phyloP scores from a whole-genome alignment of 306 rosid species.

The Castanospermum australe region DNA sequence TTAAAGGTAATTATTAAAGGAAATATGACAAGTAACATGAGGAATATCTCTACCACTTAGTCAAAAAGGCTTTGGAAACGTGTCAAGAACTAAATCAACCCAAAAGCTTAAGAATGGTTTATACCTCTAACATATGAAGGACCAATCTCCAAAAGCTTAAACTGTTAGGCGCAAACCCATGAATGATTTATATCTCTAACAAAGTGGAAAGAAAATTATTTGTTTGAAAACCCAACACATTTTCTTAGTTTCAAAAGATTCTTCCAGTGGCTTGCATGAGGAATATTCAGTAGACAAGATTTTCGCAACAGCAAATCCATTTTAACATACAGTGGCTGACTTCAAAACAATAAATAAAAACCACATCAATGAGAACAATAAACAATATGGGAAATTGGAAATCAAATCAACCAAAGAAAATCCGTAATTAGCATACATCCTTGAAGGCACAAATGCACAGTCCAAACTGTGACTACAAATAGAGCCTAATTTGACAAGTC shows the following conservation, averaged over 20 bases:
- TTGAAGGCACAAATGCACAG: no score
- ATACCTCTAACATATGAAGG: background rate
- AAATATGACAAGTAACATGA: background rate
- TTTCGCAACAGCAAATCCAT: background rate
- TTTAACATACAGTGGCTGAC: background rate
- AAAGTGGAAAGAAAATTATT: background rate
- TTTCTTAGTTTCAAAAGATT: background rate
- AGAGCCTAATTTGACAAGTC: constrained; percentile 9
- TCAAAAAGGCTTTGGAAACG: background rate
- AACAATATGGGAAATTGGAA: background rate
- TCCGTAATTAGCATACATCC: background rate
- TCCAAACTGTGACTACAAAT: no score
- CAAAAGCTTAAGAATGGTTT: background rate
- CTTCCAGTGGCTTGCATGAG: background rate
- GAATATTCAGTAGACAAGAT: background rate
- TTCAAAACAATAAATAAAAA: background rate
- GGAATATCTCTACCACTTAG: background rate
- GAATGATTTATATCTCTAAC: background rate
- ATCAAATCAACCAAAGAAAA: background rate
- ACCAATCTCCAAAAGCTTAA: no score
- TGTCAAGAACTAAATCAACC: background rate
- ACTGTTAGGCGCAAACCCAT: background rate
- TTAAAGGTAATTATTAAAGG: background rate
- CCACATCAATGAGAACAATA: background rate
- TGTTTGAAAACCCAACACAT: background rate